Percentiles rank a stretch among this genome's conserved stretches.
These are phyloP conservation scores for Ganoderma leucocontextum DNA, from an alignment of 1,284 basidiomycete species.

Conservation along the genomic window DNA sequence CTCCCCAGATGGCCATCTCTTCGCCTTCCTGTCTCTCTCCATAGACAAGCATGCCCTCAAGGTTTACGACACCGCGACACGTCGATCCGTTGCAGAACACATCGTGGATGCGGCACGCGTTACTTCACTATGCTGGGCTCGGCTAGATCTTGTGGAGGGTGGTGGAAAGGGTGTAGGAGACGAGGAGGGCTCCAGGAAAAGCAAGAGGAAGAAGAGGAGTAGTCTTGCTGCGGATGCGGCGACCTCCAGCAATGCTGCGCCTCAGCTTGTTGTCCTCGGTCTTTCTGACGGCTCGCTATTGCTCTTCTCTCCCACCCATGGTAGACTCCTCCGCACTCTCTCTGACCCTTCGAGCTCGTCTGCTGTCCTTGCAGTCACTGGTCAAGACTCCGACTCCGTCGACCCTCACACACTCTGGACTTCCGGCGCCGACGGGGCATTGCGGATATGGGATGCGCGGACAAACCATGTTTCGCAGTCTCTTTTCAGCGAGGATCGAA, in stretches of 20 bases:
- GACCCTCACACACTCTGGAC: conserved; percentile 54
- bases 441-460: conserved; percentile 66
- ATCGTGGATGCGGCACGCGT: conserved; percentile 64
- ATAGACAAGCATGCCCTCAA: conserved; percentile 80
- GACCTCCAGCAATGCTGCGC: conserved; percentile 24
- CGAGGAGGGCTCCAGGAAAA: conserved; percentile 37
- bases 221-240: conserved; percentile 39
- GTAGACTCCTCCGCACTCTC: conserved; percentile 60
- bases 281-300: conserved; percentile 63
- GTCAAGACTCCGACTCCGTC: conserved; percentile 40
- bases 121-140: conserved; percentile 62
- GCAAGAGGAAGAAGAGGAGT: conserved; percentile 53
- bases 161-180: conserved; percentile 36
- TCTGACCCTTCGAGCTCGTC: conserved; percentile 62
- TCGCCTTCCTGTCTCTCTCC: conserved; percentile 72
- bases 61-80: conserved; percentile 67
- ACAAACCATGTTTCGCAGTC: conserved; percentile 53
- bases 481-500: conserved; percentile 62
- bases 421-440: conserved; percentile 61
- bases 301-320: conserved; percentile 67
- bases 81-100: conserved; percentile 65
- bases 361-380: conserved; percentile 57
- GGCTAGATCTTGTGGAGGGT: conserved; percentile 42
- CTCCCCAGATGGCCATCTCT: conserved; percentile 65
- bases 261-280: conserved; percentile 60